Conservation (phyloP, 192 early-diverging fungal species). For the Backusella luteola region DNA sequence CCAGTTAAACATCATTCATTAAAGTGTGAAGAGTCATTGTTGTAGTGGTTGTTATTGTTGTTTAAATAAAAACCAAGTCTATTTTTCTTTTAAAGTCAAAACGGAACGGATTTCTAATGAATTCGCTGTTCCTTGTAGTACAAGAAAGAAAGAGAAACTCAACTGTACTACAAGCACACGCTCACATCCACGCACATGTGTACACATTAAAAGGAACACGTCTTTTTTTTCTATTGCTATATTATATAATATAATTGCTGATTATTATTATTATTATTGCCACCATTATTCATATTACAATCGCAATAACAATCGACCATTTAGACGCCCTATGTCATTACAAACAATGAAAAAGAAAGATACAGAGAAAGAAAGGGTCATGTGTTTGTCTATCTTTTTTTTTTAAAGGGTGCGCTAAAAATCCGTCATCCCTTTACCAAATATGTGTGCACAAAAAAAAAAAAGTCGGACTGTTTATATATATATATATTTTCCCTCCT, state of each 20-base stretch:
- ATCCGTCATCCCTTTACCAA: neutral
- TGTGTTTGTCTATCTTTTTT: constrained; percentile 2
- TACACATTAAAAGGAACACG: neutral
- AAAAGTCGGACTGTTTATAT: neutral
- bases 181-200: neutral
- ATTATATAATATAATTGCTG: neutral
- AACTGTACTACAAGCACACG: neutral
- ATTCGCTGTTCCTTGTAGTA: neutral
- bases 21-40: neutral
- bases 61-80: neutral
- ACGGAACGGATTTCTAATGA: neutral
- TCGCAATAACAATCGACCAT: neutral
- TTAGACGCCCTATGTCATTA: neutral
- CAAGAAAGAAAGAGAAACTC: neutral
- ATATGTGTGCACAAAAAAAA: neutral
- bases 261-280: neutral
- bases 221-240: neutral
- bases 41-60: neutral
- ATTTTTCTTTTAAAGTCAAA: neutral
- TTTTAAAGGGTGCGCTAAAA: neutral
- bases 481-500: neutral
- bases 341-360: neutral
- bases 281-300: neutral
- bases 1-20: neutral
- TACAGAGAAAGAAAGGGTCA: neutral